Evolutionary conservation across 192 early-diverging fungal species (phyloP), one percentile per base, ranked within the genome.

Genomic region (Funneliformis geosporum): DNA sequence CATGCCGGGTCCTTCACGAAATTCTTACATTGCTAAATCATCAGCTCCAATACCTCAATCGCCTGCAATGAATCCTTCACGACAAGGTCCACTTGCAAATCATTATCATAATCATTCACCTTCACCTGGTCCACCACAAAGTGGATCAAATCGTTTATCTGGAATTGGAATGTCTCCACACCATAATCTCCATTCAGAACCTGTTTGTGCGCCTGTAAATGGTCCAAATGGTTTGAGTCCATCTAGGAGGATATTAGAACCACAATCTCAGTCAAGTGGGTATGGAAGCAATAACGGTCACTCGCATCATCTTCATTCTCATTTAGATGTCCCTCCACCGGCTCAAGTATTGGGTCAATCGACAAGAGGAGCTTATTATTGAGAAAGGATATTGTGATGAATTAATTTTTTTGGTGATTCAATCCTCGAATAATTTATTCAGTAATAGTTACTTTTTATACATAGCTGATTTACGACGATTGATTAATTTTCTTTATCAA

Each of bases 101-200:
- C 61, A 23, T 64, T 28, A 23, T 27, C 62, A 65, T 65, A 18
- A 4, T 59, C 55, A 59, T 59, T 9, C 55, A 18, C 55, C 12
- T 59, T 59, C 55, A 18, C 62, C 25, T 3, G 9, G 27, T 27
- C n/a, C 61, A 27, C 62, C 62, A 68, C 66, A 69, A n/a, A 43
- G 38, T 43, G 33, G 38, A 21, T 69, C 67, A 21, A 55, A 55
- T 21, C 67, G 67, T 42, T 43, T 69, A 23, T 6, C 67, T n/a
- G 14, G 33, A 40, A 39, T 68, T n/a, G 14, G 33, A 40, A 39
- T 68, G n/a, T 21, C n/a, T 9, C 38, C 21, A 65, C 62, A 33
- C 10, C 62, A 64, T 61, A n/a, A 64, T 23, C 67, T 42, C 39
- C 67, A 43, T 42, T 40, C 67, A 40, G 67, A 69, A 44, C 42